Conservation (phyloP, 495 filamentous ascomycete genomes). For the Massariosphaeria phaeospora region DNA sequence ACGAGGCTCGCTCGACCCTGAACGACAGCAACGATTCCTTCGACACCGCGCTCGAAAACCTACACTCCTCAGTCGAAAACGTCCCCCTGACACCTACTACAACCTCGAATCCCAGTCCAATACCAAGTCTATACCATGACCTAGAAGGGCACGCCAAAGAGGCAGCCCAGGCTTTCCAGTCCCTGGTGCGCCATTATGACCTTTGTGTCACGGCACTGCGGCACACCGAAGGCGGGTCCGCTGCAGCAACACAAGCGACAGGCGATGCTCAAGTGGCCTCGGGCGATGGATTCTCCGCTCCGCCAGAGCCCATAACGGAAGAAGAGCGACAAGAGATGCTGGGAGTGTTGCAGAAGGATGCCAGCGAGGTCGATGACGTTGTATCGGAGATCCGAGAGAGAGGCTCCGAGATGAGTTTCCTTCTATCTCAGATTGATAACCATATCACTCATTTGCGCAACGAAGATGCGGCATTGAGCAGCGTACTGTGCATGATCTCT, state of each 20-base stretch:
- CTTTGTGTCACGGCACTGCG: slow-evolving; percentile 88
- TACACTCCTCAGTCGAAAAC: slow-evolving; percentile 31
- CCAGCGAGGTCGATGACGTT: slow-evolving; percentile 83
- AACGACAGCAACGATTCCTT: slow-evolving; percentile 30
- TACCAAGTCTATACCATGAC: slow-evolving; percentile 63
- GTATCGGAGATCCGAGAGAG: slow-evolving; percentile 75
- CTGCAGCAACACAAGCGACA: slow-evolving; percentile 60
- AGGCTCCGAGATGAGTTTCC: slow-evolving; percentile 68
- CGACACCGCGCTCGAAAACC: slow-evolving; percentile 24
- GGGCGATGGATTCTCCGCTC: slow-evolving; percentile 45
- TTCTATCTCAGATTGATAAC: slow-evolving; percentile 54
- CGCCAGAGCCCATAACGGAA: slow-evolving; percentile 65
- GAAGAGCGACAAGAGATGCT: slow-evolving; percentile 80
- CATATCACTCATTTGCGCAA: slow-evolving; percentile 58
- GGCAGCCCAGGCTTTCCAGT: slow-evolving; percentile 77
- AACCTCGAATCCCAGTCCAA: slow-evolving; percentile 40
- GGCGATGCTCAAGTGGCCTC: slow-evolving; percentile 29
- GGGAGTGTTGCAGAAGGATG: slow-evolving; percentile 73
- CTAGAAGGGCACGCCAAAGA: slow-evolving; percentile 74
- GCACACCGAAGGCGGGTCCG: slow-evolving; percentile 83
- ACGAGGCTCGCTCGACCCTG: slow-evolving; percentile 33
- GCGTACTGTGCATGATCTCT: slow-evolving; percentile 7
- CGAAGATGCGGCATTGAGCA: slow-evolving; percentile 14
- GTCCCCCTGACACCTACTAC: slow-evolving; percentile 24
- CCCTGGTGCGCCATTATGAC: slow-evolving; percentile 87